Conservation (phyloP, 176 grass and related monocot species). For the Rhipidocladum racemiflorum region DNA sequence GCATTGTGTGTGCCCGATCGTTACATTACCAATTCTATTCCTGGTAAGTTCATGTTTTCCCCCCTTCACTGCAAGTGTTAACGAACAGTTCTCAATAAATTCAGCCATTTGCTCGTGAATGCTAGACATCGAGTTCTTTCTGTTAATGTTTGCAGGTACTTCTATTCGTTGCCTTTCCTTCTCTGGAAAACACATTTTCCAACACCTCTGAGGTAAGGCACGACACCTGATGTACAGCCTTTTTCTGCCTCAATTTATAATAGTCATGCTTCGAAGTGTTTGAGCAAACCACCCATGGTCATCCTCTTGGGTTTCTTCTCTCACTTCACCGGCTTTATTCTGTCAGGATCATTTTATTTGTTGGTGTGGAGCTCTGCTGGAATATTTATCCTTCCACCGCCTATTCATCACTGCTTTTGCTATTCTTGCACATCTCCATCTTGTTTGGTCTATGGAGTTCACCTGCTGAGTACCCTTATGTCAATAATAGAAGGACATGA, state of each 20-base stretch:
- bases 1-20: constrained; percentile 74
- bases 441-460: constrained; percentile 75
- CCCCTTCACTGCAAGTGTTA: neutral
- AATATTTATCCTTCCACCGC: constrained; percentile 82
- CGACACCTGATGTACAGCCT: neutral
- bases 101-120: neutral
- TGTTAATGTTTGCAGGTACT: constrained; percentile 65
- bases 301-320: neutral
- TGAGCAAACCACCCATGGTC: neutral
- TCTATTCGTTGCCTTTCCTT: constrained; percentile 89
- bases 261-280: neutral
- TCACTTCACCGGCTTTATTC: neutral
- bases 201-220: constrained; percentile 59
- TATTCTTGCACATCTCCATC: constrained; percentile 59
- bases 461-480: constrained; percentile 52
- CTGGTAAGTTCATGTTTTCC: constrained; percentile 45
- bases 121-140: neutral
- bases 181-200: constrained; percentile 75
- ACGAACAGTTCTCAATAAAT: neutral
- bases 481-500: constrained; percentile 27
- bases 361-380: constrained; percentile 78
- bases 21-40: constrained; percentile 96
- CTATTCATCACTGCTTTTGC: constrained; percentile 76
- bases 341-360: constrained; percentile 73
- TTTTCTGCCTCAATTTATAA: neutral